A percentile compares a stretch with the other conserved stretches of the same genome.
phyloP scores from a whole-genome alignment of 148 eudicot genomes.

The Salicornia ramosissima region DNA sequence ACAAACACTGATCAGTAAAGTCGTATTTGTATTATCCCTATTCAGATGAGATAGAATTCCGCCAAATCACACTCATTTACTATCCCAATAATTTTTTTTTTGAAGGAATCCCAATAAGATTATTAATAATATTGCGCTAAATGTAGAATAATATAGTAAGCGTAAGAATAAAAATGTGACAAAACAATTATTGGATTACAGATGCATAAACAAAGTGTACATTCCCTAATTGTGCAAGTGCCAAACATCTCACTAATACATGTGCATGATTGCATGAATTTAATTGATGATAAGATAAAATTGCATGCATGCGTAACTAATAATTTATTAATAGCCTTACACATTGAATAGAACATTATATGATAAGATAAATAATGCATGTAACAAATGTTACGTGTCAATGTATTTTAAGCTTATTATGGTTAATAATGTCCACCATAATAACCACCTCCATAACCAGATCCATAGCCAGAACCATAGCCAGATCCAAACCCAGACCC shows the following conservation, averaged over 20 bases:
- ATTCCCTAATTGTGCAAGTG: neutral
- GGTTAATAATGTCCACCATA: conserved; percentile 23
- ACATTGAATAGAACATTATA: neutral
- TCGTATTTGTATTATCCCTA: too few relatives aligned
- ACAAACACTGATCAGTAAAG: too few relatives aligned
- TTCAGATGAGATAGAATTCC: too few relatives aligned
- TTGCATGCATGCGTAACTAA: conserved; percentile 16
- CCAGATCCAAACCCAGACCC: conserved; percentile 33
- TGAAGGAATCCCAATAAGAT: too few relatives aligned
- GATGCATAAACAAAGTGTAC: neutral
- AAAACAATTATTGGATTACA: neutral
- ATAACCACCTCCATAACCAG: conserved; percentile 24
- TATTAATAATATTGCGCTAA: too few relatives aligned
- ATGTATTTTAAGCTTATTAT: conserved; percentile 5
- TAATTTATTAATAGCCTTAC: neutral
- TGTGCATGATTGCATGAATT: conserved; percentile 6
- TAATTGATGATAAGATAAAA: neutral
- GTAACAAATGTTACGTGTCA: too few relatives aligned
- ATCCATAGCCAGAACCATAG: conserved; percentile 25
- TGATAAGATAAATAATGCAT: neutral
- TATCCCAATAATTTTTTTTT: too few relatives aligned
- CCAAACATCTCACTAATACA: neutral
- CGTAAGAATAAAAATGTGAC: neutral
- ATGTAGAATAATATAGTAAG: too few relatives aligned
- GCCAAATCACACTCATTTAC: too few relatives aligned